Evolutionary conservation across 176 grass and related monocot species (phyloP).

Genomic region (Chrysopogon serrulatus): DNA sequence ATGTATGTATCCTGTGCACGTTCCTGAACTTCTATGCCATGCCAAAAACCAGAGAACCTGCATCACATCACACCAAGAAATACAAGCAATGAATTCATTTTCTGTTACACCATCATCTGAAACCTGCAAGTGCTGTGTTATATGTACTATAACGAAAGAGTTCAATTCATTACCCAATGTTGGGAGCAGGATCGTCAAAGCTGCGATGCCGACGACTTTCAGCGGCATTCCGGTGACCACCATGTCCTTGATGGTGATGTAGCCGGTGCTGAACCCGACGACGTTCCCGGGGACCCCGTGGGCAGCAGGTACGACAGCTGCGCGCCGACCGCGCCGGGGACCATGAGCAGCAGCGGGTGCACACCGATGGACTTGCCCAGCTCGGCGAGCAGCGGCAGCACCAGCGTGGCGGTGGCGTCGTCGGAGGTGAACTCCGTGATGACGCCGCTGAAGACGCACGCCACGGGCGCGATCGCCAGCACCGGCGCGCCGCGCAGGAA

Average conservation of each 20-base stretch:
- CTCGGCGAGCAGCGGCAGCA: constrained; percentile 71
- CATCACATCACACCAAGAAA: background rate
- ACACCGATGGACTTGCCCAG: constrained; percentile 48
- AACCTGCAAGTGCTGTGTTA: background rate
- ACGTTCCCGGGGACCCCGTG: constrained; percentile 69
- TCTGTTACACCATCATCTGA: background rate
- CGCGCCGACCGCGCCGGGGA: constrained; percentile 66
- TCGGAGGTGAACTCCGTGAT: constrained; percentile 85
- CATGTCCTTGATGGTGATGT: constrained; percentile 75
- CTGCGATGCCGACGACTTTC: constrained; percentile 38
- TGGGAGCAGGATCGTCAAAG: constrained; percentile 44
- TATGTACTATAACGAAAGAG: background rate
- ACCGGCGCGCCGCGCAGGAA: constrained; percentile 52
- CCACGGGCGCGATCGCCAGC: constrained; percentile 48
- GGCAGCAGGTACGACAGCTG: constrained; percentile 74
- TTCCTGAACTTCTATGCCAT: constrained; percentile 20
- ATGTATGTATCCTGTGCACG: background rate
- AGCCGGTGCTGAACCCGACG: constrained; percentile 59
- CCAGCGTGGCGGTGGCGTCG: constrained; percentile 66
- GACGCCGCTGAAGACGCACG: constrained; percentile 41
- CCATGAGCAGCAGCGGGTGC: constrained; percentile 69
- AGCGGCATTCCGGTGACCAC: constrained; percentile 55
- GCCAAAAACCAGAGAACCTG: constrained; percentile 33
- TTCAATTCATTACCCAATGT: constrained; percentile 45
- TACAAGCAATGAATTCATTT: background rate